phyloP scores from a whole-genome alignment of 495 filamentous ascomycete genomes.

The Rusavskia elegans region DNA sequence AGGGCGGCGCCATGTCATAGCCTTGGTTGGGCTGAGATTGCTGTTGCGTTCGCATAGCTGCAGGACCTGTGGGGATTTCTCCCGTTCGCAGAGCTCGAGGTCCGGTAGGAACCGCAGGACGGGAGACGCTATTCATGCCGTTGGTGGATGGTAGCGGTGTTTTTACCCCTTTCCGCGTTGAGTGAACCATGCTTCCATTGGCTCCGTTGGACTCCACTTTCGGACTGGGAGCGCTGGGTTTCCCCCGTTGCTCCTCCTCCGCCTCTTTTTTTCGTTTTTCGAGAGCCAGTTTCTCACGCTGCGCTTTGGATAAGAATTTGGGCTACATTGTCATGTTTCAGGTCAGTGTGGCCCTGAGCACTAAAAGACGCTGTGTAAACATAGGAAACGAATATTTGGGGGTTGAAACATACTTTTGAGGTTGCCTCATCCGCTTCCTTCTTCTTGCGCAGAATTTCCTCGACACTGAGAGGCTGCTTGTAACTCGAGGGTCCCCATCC shows the following conservation, averaged over 20 bases:
- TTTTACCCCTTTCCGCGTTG: constrained; percentile 5
- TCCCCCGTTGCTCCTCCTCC: constrained; percentile 47
- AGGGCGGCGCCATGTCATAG: constrained; percentile 39
- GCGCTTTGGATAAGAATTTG: constrained; percentile 79
- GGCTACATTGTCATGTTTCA: constrained; percentile 37
- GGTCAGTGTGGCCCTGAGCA: constrained; percentile 14
- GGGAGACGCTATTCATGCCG: constrained; percentile 14
- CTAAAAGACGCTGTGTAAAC: constrained; percentile 16
- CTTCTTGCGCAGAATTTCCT: constrained; percentile 65
- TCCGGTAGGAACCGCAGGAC: constrained; percentile 49
- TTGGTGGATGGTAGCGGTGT: constrained; percentile 6
- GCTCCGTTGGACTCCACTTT: constrained; percentile 17
- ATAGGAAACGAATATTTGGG: not conserved
- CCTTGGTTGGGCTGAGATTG: constrained; percentile 24
- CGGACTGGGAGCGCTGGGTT: constrained; percentile 25
- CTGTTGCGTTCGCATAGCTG: constrained; percentile 30
- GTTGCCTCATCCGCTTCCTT: constrained; percentile 63
- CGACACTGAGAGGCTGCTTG: constrained; percentile 47
- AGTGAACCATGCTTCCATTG: constrained; percentile 9
- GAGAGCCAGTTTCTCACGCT: constrained; percentile 71
- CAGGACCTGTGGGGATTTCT: constrained; percentile 36
- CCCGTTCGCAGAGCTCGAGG: constrained; percentile 56
- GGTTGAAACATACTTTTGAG: constrained; percentile 39
- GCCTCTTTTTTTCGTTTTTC: constrained; percentile 79
- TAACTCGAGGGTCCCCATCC: constrained; percentile 30